Base-by-base conservation (phyloP, 2,329 filamentous ascomycete species). In the Emergomyces africanus region DNA sequence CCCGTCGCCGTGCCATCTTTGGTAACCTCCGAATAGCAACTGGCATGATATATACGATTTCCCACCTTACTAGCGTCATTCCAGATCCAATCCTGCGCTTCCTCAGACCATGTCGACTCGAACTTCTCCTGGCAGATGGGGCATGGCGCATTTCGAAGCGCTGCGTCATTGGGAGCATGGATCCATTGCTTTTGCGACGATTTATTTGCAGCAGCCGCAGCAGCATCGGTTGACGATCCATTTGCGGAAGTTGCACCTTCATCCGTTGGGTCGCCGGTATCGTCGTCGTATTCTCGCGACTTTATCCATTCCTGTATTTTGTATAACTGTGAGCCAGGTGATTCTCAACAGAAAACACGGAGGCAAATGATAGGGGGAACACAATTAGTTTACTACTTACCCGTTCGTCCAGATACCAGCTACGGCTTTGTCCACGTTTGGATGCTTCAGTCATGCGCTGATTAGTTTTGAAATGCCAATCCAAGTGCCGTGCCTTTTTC, bases 401-500 rank as follows among this genome's bases (percentile, higher is more conserved):
- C 75, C 86, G 80, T 75, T 95, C 89, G 68, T 95, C 89, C 54
- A 96, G 85, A 70, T 96, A 96, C 90, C 90, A 97, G 72, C 90
- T 95, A 39, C 94, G 86, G 69, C 95, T 91, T 66, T 95, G 88
- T 37, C 89, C 90, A 62, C 89, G 83, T 70, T 89, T 92, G 68
- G 89, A 85, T 15, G 88, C 86, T 66, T 97, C 92, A 2, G 85
- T 85, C 74, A 95, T 89, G 51, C 90, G 86, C 68, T 91, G 88
- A 68, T 96, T 92, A 28, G 92, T 91, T 59, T 87, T 86, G 76
- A 99, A 99, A 73, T 99, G 94, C 94, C 94, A 99, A 74, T 99
- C 94, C 79, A 99, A 86, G 70, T 99, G 94, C 2, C 87, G 84
- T 28, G 86, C 89, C 76, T 97, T 97, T 77, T 88, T 88, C 69